A percentile compares a stretch with the other conserved stretches of the same genome.
These are phyloP conservation scores for Stygiomarasmius scandens DNA, from an alignment of 1,284 basidiomycete genomes.

Conservation along the genomic window DNA sequence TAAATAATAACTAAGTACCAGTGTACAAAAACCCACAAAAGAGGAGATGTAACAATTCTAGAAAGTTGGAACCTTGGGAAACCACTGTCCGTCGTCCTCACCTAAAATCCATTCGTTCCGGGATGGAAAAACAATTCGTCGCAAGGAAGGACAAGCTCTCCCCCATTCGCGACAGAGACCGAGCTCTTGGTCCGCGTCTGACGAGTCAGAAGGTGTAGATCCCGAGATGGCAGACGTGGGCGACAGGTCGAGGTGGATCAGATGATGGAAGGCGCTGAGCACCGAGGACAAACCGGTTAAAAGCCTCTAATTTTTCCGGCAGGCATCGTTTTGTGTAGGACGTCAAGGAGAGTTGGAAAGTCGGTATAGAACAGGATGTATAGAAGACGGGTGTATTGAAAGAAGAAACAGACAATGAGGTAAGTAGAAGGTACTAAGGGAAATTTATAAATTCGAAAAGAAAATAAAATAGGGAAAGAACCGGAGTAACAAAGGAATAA, in stretches of 20 bases:
- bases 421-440: background rate
- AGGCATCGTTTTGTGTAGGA: background rate
- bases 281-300: constrained; percentile 46
- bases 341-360: too few species aligned
- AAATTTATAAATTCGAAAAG: too few species aligned
- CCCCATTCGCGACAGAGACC: constrained; percentile 57
- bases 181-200: constrained; percentile 44
- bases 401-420: background rate
- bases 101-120: constrained; percentile 46
- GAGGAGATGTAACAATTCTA: background rate
- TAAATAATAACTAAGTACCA: background rate
- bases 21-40: background rate
- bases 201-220: constrained; percentile 37
- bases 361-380: background rate
- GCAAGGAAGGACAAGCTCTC: constrained; percentile 54
- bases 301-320: constrained; percentile 37
- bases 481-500: too few species aligned
- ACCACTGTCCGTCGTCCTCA: constrained; percentile 28
- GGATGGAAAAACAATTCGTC: constrained; percentile 58
- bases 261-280: constrained; percentile 36
- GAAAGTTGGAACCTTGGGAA: constrained; percentile 4
- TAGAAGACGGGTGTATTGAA: background rate
- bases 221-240: constrained; percentile 48
- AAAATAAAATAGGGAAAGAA: too few species aligned
- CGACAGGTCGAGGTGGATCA: constrained; percentile 54